Evolutionary conservation across 352 stramenopile genomes (phyloP), one percentile per base, ranked within the genome.

Genomic region (Phytophthora ramorum): DNA sequence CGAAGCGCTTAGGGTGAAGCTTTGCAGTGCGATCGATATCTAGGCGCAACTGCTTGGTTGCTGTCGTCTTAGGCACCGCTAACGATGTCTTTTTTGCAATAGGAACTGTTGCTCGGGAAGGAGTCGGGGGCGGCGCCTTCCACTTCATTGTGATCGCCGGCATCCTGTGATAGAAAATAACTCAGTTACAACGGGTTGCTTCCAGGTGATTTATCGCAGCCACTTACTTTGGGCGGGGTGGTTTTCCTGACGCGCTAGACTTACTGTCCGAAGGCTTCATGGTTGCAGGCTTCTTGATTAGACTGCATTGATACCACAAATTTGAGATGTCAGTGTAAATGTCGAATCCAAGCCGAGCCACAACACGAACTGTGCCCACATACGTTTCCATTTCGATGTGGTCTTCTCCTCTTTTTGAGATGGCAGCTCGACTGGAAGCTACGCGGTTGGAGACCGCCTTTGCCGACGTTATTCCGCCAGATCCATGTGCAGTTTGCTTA

Each of bases 61-160:
- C 35, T 35, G 54, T 49, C 43, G 34, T 16, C 47, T 62, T 76
- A 9, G 53, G 52, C 22, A 43, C 47, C 9, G 45, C 22, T 62
- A 74, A 34, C 5, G 48, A 68, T 50, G 45, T 32, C 38, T 59
- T 57, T 54, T 59, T 63, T 10, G 35, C 41, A 35, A 20, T 14
- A 58, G 55, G 9, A 32, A 20, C 43, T 53, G 37, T 7, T 34
- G 19, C 34, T 60, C 30, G 59, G 56, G 38, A 22, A 35, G 34
- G 51, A 35, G 48, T 57, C 19, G 53, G 58, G 14, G 46, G 60
- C 16, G 66, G 69, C 14, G 73, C 76, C 35, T 79, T 84, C 81
- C 81, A 89, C 37, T 88, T 77, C 82, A 89, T 91, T 34, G 71
- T 82, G 35, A 89, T 89, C 17, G 76, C 76, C 45, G 78, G 78